These are phyloP conservation scores for Lophium mytilinum DNA, from an alignment of 495 filamentous ascomycete genomes.

Conservation along the genomic window DNA sequence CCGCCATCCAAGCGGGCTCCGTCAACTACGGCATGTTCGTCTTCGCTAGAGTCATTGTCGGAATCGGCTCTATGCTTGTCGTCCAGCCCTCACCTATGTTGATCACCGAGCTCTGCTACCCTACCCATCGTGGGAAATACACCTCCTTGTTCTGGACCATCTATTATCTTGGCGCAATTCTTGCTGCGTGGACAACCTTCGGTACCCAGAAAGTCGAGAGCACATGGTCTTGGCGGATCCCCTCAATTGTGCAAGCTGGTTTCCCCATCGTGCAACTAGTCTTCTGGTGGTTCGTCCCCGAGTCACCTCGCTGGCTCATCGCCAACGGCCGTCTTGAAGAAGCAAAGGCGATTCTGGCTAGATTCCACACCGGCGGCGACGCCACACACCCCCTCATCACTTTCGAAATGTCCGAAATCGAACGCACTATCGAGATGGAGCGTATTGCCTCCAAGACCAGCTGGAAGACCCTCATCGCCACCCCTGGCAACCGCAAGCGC, in stretches of 20 bases:
- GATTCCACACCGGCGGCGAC: background rate
- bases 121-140: slow-evolving; percentile 18
- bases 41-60: slow-evolving; percentile 14
- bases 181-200: slow-evolving; percentile 19
- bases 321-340: background rate
- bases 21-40: slow-evolving; percentile 7
- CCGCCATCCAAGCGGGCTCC: slow-evolving; percentile 13
- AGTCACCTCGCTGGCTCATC: background rate
- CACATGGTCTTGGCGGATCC: slow-evolving; percentile 16
- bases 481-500: background rate
- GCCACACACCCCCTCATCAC: background rate
- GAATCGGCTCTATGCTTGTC: slow-evolving; percentile 6
- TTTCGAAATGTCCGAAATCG: background rate
- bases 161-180: slow-evolving; percentile 19
- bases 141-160: slow-evolving; percentile 10
- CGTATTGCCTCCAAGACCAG: background rate
- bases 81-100: slow-evolving; percentile 7
- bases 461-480: background rate
- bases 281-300: slow-evolving; percentile 6
- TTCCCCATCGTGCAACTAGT: slow-evolving; percentile 1
- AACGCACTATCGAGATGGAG: background rate
- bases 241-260: slow-evolving; percentile 3
- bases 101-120: slow-evolving; percentile 11
- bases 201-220: slow-evolving; percentile 5
- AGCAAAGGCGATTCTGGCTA: background rate